These are phyloP conservation scores for Calonectria fujianensis DNA, from an alignment of 2,329 filamentous ascomycete species.

Conservation along the genomic window DNA sequence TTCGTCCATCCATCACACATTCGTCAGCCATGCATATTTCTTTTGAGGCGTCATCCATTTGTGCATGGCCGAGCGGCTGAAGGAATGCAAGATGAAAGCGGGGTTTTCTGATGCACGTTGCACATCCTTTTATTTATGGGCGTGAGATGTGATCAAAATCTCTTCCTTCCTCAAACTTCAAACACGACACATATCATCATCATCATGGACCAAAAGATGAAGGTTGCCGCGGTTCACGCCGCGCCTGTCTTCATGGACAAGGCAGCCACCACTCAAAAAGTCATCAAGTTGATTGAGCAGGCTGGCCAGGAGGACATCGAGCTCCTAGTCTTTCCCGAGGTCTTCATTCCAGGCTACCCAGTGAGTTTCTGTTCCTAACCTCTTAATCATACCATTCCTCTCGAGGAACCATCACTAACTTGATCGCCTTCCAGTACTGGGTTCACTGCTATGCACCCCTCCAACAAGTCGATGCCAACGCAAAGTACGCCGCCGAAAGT, in stretches of 20 bases:
- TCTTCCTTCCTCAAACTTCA: background rate
- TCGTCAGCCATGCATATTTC: background rate
- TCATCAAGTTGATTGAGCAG: constrained; percentile 22
- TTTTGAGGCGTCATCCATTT: background rate
- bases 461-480: constrained; percentile 9
- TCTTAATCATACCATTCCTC: background rate
- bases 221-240: constrained; percentile 20
- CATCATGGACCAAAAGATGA: constrained; percentile 15
- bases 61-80: background rate
- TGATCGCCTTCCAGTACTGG: background rate
- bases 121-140: background rate
- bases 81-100: background rate
- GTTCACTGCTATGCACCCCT: constrained; percentile 3
- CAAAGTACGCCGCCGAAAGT: constrained; percentile 8
- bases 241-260: constrained; percentile 20
- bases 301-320: constrained; percentile 3
- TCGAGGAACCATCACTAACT: background rate
- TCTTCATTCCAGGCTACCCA: constrained; percentile 11
- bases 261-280: constrained; percentile 13
- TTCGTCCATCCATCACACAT: background rate
- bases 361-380: background rate
- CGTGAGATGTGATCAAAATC: background rate
- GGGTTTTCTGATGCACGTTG: constrained; percentile 1
- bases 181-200: background rate
- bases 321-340: constrained; percentile 3